These are phyloP conservation scores for Epichloe typhina DNA, from an alignment of 2,329 filamentous ascomycete species.

Conservation along the genomic window DNA sequence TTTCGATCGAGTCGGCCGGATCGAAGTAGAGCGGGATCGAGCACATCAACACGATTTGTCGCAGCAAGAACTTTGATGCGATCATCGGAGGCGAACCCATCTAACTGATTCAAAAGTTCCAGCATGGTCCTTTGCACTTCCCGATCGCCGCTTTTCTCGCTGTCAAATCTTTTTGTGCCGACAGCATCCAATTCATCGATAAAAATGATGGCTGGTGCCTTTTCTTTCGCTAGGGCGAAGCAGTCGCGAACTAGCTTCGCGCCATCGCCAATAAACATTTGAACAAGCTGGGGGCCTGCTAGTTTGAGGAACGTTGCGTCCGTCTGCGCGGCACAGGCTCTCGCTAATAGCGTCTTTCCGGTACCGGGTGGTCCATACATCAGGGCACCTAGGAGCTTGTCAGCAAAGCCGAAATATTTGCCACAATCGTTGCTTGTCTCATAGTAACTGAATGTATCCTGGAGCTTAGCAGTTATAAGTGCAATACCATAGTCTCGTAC, in stretches of 20 bases:
- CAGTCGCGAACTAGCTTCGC: slow-evolving; percentile 96
- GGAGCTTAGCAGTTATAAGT: no score
- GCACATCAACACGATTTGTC: slow-evolving; percentile 86
- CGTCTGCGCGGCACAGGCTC: slow-evolving; percentile 93
- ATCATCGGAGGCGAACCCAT: slow-evolving; percentile 94
- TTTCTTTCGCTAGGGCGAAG: slow-evolving; percentile 95
- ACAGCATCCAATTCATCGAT: slow-evolving; percentile 97
- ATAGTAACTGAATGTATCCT: not conserved
- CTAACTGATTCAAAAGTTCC: slow-evolving; percentile 94
- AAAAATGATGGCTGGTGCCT: slow-evolving; percentile 98
- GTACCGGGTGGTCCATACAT: slow-evolving; percentile 96
- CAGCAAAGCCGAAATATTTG: not conserved
- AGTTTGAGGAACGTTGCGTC: slow-evolving; percentile 98
- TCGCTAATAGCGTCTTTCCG: slow-evolving; percentile 81
- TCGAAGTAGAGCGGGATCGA: slow-evolving; percentile 81
- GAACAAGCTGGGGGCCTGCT: slow-evolving; percentile 90
- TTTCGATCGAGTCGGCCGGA: slow-evolving; percentile 90
- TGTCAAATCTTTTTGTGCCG: slow-evolving; percentile 98
- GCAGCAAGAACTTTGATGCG: slow-evolving; percentile 92
- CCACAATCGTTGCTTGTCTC: not conserved
- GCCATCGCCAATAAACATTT: slow-evolving; percentile 99
- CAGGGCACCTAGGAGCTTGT: slow-evolving; percentile 64
- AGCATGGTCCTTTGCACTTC: slow-evolving; percentile 99
- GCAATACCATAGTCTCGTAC: slow-evolving; percentile 39
- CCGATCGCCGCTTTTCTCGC: slow-evolving; percentile 92